Evolutionary conservation across 192 early-diverging fungal genomes (phyloP).

Genomic region (Coemansia sp.): DNA sequence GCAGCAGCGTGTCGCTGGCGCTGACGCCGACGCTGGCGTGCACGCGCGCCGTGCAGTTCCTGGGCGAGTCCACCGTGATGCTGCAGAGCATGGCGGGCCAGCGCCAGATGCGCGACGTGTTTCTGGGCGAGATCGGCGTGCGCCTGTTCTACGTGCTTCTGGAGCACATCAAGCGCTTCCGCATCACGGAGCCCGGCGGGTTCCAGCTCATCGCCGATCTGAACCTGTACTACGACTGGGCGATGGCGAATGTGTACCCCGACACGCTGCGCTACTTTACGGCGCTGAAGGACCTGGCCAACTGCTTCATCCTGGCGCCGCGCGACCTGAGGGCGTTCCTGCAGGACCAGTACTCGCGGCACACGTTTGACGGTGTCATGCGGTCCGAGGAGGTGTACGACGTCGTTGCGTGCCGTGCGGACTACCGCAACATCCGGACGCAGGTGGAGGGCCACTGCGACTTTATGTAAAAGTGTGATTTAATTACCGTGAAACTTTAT

Average conservation of each 20-base stretch:
- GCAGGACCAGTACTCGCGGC: conserved; percentile 42
- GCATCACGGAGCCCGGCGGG: conserved; percentile 80
- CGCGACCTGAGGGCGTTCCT: conserved; percentile 44
- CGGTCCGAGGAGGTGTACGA: conserved; percentile 54
- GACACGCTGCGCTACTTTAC: conserved; percentile 45
- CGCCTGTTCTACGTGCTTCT: conserved; percentile 83
- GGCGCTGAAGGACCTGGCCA: conserved; percentile 51
- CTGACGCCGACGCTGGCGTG: conserved; percentile 85
- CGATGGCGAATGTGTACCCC: conserved; percentile 21
- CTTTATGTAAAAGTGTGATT: conserved; percentile 33
- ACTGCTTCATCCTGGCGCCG: conserved; percentile 52
- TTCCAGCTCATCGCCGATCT: conserved; percentile 78
- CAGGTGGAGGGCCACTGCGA: conserved; percentile 54
- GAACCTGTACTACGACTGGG: conserved; percentile 53
- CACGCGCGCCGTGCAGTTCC: conserved; percentile 67
- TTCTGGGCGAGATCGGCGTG: conserved; percentile 83
- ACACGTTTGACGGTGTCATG: conserved; percentile 52
- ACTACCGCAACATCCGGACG: conserved; percentile 45
- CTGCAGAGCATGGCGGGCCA: conserved; percentile 71
- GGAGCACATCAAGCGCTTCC: conserved; percentile 80
- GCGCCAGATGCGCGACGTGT: conserved; percentile 84
- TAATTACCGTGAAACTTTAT: not conserved
- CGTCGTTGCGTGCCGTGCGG: conserved; percentile 48
- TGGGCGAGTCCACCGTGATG: conserved; percentile 73
- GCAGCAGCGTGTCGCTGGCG: conserved; percentile 55